These are phyloP conservation scores for Scenedesmus sp. DNA, from an alignment of 163 green algal species.

Conservation along the genomic window DNA sequence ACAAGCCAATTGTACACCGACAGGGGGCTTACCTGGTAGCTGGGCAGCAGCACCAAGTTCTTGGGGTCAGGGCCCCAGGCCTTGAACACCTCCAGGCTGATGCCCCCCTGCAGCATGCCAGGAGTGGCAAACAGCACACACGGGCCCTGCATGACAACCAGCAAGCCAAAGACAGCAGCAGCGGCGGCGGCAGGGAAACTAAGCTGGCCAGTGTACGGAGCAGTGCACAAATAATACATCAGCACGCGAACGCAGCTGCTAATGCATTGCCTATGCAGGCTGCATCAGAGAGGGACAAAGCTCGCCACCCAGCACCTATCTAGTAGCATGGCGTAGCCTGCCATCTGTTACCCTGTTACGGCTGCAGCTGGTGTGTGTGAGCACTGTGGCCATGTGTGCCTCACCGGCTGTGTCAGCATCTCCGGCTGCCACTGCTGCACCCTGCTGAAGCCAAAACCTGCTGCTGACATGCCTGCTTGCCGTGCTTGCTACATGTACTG, in stretches of 20 bases:
- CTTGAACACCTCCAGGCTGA: slow-evolving; percentile 80
- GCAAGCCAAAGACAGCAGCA: not conserved
- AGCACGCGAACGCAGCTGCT: too few species aligned
- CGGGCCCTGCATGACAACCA: slow-evolving; percentile 50
- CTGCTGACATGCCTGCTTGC: not conserved
- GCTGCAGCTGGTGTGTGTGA: too few species aligned
- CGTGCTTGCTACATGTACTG: not conserved
- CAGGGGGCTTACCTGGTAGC: slow-evolving; percentile 81
- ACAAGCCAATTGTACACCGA: too few species aligned
- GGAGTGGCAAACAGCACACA: slow-evolving; percentile 85
- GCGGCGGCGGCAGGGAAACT: not conserved
- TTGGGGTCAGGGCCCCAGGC: slow-evolving; percentile 67
- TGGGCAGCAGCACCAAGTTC: slow-evolving; percentile 84
- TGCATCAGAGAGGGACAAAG: too few species aligned
- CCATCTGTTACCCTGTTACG: too few species aligned
- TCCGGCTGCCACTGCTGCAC: slow-evolving; percentile 57
- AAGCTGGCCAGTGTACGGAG: not conserved
- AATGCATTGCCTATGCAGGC: too few species aligned
- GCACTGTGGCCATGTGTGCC: too few species aligned
- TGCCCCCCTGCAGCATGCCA: slow-evolving; percentile 82
- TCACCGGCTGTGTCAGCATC: slow-evolving; percentile 44
- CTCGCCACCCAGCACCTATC: too few species aligned
- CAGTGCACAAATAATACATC: too few species aligned
- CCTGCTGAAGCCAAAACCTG: slow-evolving; percentile 61
- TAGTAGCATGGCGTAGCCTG: too few species aligned